Evolutionary conservation across 2,329 filamentous ascomycete species (phyloP).

Genomic region (Arthrobotrys megalospora): DNA sequence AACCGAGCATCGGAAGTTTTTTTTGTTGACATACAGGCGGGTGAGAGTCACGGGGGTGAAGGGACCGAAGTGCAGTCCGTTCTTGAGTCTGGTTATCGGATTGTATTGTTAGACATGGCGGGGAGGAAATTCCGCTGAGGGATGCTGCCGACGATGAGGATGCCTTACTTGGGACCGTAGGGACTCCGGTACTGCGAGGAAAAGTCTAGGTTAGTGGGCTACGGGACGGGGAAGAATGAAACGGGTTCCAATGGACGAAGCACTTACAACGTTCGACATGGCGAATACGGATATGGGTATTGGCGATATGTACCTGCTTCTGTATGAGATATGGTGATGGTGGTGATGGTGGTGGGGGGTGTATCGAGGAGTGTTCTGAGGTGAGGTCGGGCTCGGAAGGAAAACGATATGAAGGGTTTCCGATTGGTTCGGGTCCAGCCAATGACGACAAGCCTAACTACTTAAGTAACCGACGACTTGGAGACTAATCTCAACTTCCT

Average conservation of each 20-base stretch:
- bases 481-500: not conserved
- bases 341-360: slow-evolving; percentile 1
- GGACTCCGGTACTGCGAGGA: slow-evolving; percentile 52
- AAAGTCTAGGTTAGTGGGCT: slow-evolving; percentile 10
- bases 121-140: not conserved
- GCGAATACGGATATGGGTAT: not conserved
- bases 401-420: slow-evolving; percentile 21
- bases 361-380: not conserved
- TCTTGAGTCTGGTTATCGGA: slow-evolving; percentile 61
- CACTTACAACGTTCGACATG: slow-evolving; percentile 36
- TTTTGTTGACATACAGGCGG: slow-evolving; percentile 55
- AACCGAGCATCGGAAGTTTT: not conserved
- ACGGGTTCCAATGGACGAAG: not conserved
- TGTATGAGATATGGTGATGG: not conserved
- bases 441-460: slow-evolving; percentile 23
- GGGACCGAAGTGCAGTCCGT: slow-evolving; percentile 59
- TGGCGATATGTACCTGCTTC: not conserved
- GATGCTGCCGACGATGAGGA: not conserved
- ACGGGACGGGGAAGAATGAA: not conserved
- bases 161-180: slow-evolving; percentile 64
- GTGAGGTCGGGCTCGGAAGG: slow-evolving; percentile 5
- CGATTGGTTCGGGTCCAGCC: slow-evolving; percentile 24
- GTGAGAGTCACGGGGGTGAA: slow-evolving; percentile 62
- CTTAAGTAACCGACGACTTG: not conserved
- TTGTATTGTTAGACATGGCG: not conserved